Evolutionary conservation across 192 early-diverging fungal species (phyloP).

Genomic region (Coemansia sp.): DNA sequence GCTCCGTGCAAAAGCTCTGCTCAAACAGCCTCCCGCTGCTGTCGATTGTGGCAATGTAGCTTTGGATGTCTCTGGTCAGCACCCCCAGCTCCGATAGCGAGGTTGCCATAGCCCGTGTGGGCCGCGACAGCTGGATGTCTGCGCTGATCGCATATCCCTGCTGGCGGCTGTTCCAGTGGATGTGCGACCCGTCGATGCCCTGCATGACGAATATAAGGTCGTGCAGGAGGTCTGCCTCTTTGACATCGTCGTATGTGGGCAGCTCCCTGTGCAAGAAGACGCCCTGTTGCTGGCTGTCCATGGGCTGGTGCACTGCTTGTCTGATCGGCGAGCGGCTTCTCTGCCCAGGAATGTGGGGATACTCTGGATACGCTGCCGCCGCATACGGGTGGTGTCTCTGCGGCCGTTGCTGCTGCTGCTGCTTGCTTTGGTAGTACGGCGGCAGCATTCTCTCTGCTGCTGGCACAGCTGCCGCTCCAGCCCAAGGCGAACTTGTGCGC

Average conservation of each 20-base stretch:
- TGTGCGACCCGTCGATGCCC: slow-evolving; percentile 86
- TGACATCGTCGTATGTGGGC: slow-evolving; percentile 49
- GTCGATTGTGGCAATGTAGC: slow-evolving; percentile 55
- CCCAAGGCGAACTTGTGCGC: neutral
- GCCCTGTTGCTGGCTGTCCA: neutral
- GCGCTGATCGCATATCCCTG: slow-evolving; percentile 61
- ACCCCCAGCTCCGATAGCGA: slow-evolving; percentile 79
- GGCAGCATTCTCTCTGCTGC: neutral
- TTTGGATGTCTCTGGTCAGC: slow-evolving; percentile 68
- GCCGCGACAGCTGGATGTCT: slow-evolving; percentile 56
- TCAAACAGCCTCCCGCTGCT: slow-evolving; percentile 30
- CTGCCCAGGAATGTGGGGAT: neutral
- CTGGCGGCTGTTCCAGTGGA: slow-evolving; percentile 62
- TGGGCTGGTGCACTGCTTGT: neutral
- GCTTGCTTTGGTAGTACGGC: slow-evolving; percentile 2
- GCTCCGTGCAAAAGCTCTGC: slow-evolving; percentile 79
- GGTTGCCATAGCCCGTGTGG: slow-evolving; percentile 66
- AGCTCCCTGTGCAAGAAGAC: slow-evolving; percentile 28
- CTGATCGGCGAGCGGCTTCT: slow-evolving; percentile 1
- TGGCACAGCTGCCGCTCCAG: neutral
- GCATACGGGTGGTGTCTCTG: neutral
- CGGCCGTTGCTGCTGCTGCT: neutral
- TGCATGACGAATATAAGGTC: slow-evolving; percentile 94
- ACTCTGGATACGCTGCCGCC: neutral
- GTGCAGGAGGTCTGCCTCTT: slow-evolving; percentile 69